phyloP scores from a whole-genome alignment of 805 yeast genomes.

The Spathaspora sp. region DNA sequence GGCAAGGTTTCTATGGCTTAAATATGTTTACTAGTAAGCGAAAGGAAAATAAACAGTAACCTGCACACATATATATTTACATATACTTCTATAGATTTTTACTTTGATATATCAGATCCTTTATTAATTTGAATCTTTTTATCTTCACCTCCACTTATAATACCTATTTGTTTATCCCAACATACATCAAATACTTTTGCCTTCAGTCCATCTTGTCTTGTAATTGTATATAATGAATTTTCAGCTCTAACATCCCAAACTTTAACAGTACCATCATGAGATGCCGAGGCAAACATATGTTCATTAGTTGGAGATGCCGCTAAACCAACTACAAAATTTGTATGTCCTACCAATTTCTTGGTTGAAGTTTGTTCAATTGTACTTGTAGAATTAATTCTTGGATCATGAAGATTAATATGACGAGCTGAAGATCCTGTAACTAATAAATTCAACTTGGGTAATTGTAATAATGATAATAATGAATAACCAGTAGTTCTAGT shows the following conservation, averaged over 20 bases:
- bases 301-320: slow-evolving; percentile 73
- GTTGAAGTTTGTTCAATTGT: slow-evolving; percentile 51
- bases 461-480: slow-evolving; percentile 66
- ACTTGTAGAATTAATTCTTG: slow-evolving; percentile 50
- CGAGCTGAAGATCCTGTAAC: slow-evolving; percentile 98
- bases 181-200: slow-evolving; percentile 80
- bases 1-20: slow-evolving; percentile 78
- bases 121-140: slow-evolving; percentile 84
- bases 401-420: slow-evolving; percentile 91
- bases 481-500: slow-evolving; percentile 86
- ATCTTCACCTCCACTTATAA: slow-evolving; percentile 91
- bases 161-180: slow-evolving; percentile 79
- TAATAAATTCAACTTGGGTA: slow-evolving; percentile 64
- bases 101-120: slow-evolving; percentile 25
- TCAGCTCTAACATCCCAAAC: slow-evolving; percentile 95
- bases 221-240: slow-evolving; percentile 74
- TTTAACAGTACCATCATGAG: slow-evolving; percentile 95
- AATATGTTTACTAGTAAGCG: slow-evolving; percentile 50
- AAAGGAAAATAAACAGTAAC: slow-evolving; percentile 16
- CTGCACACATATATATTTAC: background rate
- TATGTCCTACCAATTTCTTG: slow-evolving; percentile 77
- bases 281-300: slow-evolving; percentile 81
- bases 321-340: slow-evolving; percentile 82
- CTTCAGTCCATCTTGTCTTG: slow-evolving; percentile 58
- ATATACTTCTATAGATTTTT: slow-evolving; percentile 5